A percentile compares a stretch with the other conserved stretches of the same genome.
Evolutionary conservation across 192 early-diverging fungal species (phyloP).

Genomic region (Phlyctochytrium planicorne): DNA sequence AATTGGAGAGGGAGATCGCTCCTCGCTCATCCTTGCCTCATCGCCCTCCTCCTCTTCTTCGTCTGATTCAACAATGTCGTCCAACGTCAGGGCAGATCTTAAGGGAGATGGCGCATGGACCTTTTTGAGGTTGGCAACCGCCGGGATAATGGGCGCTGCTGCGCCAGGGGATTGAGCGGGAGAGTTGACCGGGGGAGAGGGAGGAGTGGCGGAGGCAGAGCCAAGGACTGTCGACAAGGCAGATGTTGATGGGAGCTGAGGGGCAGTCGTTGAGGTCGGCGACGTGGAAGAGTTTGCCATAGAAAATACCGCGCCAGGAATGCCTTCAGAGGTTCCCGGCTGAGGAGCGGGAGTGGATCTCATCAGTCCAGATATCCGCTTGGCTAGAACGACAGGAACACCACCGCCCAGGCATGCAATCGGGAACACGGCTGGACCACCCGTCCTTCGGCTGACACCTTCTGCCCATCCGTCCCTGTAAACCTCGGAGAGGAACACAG

Average conservation of each 20-base stretch:
- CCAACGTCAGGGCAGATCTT: not conserved
- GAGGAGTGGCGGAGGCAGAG: not conserved
- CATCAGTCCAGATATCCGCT: conserved; percentile 5
- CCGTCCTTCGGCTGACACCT: conserved; percentile 37
- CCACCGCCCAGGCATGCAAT: conserved; percentile 38
- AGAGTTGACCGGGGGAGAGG: not conserved
- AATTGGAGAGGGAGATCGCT: no score
- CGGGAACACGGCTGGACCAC: conserved; percentile 43
- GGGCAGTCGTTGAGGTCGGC: not conserved
- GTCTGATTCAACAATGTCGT: not conserved
- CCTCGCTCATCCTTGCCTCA: not conserved
- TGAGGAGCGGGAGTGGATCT: no score
- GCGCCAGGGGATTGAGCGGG: not conserved
- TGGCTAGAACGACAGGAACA: conserved; percentile 37
- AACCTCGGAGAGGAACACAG: conserved; percentile 30
- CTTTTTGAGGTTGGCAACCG: no score
- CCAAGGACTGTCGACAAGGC: not conserved
- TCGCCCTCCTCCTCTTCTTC: not conserved
- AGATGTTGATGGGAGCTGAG: no score
- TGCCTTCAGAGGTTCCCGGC: no score
- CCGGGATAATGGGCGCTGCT: not conserved
- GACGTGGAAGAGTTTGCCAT: not conserved
- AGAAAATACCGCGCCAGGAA: no score
- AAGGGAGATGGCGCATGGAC: not conserved
- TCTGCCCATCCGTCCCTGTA: conserved; percentile 43